Conservation (phyloP, 257 asterid genomes). For the Fraxinus quadrangulata region DNA sequence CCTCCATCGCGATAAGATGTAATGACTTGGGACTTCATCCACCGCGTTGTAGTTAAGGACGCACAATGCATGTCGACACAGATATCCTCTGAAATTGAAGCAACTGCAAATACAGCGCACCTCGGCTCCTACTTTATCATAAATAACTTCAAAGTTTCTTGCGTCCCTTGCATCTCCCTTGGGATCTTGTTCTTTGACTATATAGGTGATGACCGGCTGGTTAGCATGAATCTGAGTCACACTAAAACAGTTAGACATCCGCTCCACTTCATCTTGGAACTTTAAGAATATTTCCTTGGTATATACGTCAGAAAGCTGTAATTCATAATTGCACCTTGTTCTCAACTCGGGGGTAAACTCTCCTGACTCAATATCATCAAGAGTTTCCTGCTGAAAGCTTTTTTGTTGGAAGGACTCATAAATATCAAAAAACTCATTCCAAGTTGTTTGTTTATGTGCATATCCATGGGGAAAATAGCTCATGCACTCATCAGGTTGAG, state of each 20-base stretch:
- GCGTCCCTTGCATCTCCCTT: slow-evolving; percentile 33
- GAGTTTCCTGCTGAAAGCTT: slow-evolving; percentile 40
- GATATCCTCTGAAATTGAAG: slow-evolving; percentile 50
- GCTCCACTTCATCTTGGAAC: slow-evolving; percentile 51
- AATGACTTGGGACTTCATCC: slow-evolving; percentile 46
- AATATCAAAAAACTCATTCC: slow-evolving; percentile 37
- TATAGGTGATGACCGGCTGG: slow-evolving; percentile 38
- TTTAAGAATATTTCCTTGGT: slow-evolving; percentile 48
- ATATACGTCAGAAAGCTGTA: slow-evolving; percentile 39
- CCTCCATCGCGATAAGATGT: slow-evolving; percentile 58
- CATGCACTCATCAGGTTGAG: slow-evolving; percentile 28
- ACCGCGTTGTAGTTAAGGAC: slow-evolving; percentile 40
- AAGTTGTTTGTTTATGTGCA: slow-evolving; percentile 34
- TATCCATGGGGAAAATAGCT: slow-evolving; percentile 37
- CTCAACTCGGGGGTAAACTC: slow-evolving; percentile 38
- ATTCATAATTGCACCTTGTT: slow-evolving; percentile 45
- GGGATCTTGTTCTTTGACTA: slow-evolving; percentile 47
- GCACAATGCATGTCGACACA: slow-evolving; percentile 52
- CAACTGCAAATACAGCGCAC: slow-evolving; percentile 55
- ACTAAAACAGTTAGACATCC: slow-evolving; percentile 43
- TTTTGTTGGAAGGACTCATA: slow-evolving; percentile 38
- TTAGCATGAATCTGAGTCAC: slow-evolving; percentile 47
- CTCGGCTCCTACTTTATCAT: slow-evolving; percentile 50
- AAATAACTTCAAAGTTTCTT: slow-evolving; percentile 45
- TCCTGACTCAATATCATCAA: slow-evolving; percentile 41